phyloP scores from a whole-genome alignment of 2,329 filamentous ascomycete genomes.

The Sphaceloma murrayae region DNA sequence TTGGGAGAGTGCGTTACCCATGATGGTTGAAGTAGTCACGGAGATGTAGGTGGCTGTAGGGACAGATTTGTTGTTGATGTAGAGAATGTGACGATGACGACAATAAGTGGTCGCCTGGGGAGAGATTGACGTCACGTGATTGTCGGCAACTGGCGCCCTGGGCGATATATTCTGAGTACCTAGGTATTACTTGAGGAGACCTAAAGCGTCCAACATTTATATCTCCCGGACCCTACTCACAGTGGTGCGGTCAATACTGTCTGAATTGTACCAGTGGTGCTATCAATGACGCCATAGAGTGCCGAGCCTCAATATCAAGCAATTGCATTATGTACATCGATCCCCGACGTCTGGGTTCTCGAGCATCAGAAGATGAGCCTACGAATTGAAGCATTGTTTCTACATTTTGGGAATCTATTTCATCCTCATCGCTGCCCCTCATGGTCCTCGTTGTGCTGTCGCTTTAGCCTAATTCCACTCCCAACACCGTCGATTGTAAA shows the following conservation, averaged over 20 bases:
- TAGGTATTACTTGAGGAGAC: too few species aligned
- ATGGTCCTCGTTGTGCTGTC: neutral
- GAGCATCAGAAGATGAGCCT: neutral
- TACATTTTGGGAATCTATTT: constrained; percentile 5
- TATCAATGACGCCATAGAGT: neutral
- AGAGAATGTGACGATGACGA: neutral
- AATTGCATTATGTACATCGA: neutral
- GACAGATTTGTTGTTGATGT: neutral
- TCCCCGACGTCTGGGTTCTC: neutral
- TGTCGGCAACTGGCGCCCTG: too few species aligned
- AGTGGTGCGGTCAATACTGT: neutral
- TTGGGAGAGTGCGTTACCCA: constrained; percentile 20
- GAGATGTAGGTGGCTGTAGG: neutral
- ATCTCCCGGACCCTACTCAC: too few species aligned
- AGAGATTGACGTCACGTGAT: neutral
- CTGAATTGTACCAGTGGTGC: too few species aligned
- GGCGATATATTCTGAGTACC: too few species aligned
- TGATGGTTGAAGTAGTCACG: neutral
- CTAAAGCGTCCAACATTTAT: too few species aligned
- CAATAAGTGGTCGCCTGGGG: too few species aligned
- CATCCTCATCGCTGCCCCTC: neutral
- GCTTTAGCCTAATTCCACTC: neutral
- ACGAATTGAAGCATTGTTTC: too few species aligned
- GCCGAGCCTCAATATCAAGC: neutral
- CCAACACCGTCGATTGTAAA: constrained; percentile 6